These are phyloP conservation scores for Nicotiana benthamiana DNA, from an alignment of 257 asterid genomes.

Conservation along the genomic window DNA sequence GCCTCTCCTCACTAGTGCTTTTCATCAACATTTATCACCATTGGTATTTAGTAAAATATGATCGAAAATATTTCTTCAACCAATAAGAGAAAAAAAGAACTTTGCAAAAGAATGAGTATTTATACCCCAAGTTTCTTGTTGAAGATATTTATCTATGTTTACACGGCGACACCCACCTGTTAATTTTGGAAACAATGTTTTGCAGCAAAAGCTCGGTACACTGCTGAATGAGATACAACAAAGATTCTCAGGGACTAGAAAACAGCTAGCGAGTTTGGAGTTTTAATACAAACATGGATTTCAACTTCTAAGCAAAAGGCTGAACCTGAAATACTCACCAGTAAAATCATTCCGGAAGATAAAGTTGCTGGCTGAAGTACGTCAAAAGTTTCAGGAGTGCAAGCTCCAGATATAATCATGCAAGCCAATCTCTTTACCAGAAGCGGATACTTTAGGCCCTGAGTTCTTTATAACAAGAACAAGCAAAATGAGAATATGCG, in stretches of 20 bases:
- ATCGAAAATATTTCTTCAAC: neutral
- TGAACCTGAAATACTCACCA: slow-evolving; percentile 32
- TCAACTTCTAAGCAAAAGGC: neutral
- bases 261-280: neutral
- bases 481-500: neutral
- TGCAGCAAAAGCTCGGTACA: neutral
- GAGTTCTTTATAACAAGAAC: slow-evolving; percentile 36
- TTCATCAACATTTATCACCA: neutral
- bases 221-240: neutral
- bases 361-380: slow-evolving; percentile 60
- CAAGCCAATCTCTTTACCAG: slow-evolving; percentile 71
- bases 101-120: neutral
- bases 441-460: slow-evolving; percentile 76
- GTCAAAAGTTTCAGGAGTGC: slow-evolving; percentile 40
- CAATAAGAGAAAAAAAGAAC: neutral
- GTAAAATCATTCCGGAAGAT: slow-evolving; percentile 38
- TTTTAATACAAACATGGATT: neutral
- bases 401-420: slow-evolving; percentile 49
- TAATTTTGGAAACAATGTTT: neutral
- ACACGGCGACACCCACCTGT: neutral
- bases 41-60: neutral
- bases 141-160: neutral
- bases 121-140: neutral
- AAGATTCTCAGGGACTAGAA: neutral
- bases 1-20: neutral